Base-by-base conservation (phyloP, 2,329 filamentous ascomycete species). In the Raffaelea arxii region DNA sequence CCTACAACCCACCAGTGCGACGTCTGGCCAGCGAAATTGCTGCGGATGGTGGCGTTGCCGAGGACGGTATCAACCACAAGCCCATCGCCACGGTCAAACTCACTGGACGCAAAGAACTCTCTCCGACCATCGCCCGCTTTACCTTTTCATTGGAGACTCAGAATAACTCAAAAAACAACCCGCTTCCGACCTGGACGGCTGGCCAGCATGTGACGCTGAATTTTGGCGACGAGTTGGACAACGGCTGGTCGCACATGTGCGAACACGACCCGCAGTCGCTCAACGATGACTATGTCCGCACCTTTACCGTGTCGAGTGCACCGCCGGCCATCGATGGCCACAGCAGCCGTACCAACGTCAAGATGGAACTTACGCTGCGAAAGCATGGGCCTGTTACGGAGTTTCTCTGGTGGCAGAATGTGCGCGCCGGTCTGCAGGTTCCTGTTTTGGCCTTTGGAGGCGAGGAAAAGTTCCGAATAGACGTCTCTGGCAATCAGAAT, bases 261-360 rank as follows among this genome's bases (percentile, higher is more conserved):
- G 82, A 94, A 52, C 78, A 84, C 48, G 86, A 94, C 53, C 88
- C 88, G 5, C 73, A 74, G 52, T 85, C 80, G 54, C 61, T 94
- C 16, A 95, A 94, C 55, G 88, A 94, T 58, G 87, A 95, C 59
- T 90, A 79, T 51, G 70, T 92, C 4, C 71, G 88, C 24, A 94
- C 87, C 0, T 94, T 94, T 57, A 94, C 88, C 2, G 74, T 94
- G 0, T 86, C 83, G 2, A 86, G 75, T 2, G 62, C 67, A 1
- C 77, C 80, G 0, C 53, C 77, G 1, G 49, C 58, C 2, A 49
- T 53, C 3, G 58, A 59, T 2, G 25, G 7, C 9, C 41, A 9
- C 14, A n/a, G 22, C 18, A 9, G 7, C 9, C 41, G 6, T 11
- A n/a, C 18, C 18, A 9, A 30, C n/a, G 25, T 44, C 47, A 56